Evolutionary conservation across 2,329 filamentous ascomycete genomes (phyloP).

Genomic region (Fusarium sambucinum): DNA sequence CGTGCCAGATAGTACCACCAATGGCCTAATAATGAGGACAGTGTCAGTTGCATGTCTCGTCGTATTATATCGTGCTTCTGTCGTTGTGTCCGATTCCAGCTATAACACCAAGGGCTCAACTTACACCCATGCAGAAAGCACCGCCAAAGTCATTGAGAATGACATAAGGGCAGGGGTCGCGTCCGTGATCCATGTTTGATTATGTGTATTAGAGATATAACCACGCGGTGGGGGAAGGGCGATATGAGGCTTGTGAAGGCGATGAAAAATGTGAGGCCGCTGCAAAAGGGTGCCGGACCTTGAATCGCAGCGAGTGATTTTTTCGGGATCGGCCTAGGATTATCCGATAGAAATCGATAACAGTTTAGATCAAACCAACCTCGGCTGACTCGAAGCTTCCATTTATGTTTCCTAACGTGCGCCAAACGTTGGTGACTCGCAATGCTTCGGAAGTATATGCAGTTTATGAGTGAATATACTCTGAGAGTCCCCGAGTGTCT

Average conservation of each 20-base stretch:
- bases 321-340: slow-evolving; percentile 23
- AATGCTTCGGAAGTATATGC: neutral
- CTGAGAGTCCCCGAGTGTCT: neutral
- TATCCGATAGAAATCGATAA: slow-evolving; percentile 21
- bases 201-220: slow-evolving; percentile 18
- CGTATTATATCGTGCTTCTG: slow-evolving; percentile 8
- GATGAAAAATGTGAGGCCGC: slow-evolving; percentile 43
- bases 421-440: neutral
- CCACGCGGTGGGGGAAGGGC: slow-evolving; percentile 5
- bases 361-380: slow-evolving; percentile 15
- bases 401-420: slow-evolving; percentile 1
- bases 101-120: slow-evolving; percentile 49
- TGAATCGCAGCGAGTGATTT: slow-evolving; percentile 33
- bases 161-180: slow-evolving; percentile 97
- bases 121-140: slow-evolving; percentile 95
- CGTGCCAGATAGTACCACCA: slow-evolving; percentile 91
- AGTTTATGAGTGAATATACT: neutral
- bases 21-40: slow-evolving; percentile 66
- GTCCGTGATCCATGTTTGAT: slow-evolving; percentile 85
- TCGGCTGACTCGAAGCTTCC: slow-evolving; percentile 33
- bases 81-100: slow-evolving; percentile 13
- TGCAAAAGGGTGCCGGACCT: slow-evolving; percentile 32
- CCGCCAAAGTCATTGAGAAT: slow-evolving; percentile 97
- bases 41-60: slow-evolving; percentile 33
- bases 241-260: slow-evolving; percentile 28